phyloP scores from a whole-genome alignment of 208 protist species.

The Spongospora subterranea region DNA sequence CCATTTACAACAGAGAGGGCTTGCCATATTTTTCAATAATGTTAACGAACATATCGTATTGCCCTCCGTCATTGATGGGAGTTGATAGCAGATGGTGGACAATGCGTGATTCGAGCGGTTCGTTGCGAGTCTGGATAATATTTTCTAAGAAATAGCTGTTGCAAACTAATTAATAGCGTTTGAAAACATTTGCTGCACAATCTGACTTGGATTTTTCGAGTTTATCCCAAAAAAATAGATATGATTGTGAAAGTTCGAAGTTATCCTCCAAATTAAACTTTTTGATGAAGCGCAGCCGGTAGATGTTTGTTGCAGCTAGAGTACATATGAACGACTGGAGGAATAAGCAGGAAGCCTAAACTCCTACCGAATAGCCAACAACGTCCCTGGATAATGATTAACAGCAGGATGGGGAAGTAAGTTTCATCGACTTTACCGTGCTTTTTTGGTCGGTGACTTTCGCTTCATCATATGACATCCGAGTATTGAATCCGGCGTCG shows the following conservation, averaged over 20 bases:
- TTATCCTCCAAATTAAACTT: background rate
- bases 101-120: slow-evolving; percentile 47
- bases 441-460: background rate
- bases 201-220: slow-evolving; percentile 59
- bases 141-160: slow-evolving; percentile 67
- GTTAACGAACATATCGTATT: slow-evolving; percentile 70
- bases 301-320: slow-evolving; percentile 65
- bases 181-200: background rate
- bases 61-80: slow-evolving; percentile 68
- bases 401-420: background rate
- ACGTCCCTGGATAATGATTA: slow-evolving; percentile 54
- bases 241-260: slow-evolving; percentile 67
- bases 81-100: slow-evolving; percentile 58
- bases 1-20: too few species aligned
- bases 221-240: slow-evolving; percentile 73
- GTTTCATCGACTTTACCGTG: background rate
- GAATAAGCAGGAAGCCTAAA: too few species aligned
- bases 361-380: slow-evolving; percentile 73
- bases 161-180: background rate
- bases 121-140: slow-evolving; percentile 61
- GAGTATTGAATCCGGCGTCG: background rate
- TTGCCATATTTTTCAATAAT: slow-evolving; percentile 68
- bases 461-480: background rate
- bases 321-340: too few species aligned
- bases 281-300: slow-evolving; percentile 58